phyloP scores from a whole-genome alignment of 169 alveolate genomes.

The Ichthyophthirius multifiliis region DNA sequence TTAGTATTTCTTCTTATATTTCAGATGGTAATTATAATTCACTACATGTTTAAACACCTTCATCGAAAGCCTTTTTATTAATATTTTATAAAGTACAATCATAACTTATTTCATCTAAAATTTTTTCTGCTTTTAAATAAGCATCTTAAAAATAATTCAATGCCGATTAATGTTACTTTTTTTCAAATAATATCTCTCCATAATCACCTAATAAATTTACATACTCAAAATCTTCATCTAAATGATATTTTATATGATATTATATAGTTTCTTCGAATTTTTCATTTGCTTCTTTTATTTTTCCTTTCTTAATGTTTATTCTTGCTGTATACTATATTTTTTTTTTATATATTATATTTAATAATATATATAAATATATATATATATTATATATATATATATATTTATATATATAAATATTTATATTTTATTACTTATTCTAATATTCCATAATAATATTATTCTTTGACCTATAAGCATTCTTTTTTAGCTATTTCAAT shows the following conservation, averaged over 20 bases:
- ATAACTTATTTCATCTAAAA: background rate
- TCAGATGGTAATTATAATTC: background rate
- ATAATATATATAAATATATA: too few relatives aligned
- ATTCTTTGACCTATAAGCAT: background rate
- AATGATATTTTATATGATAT: background rate
- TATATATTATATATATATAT: background rate
- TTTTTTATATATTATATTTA: too few relatives aligned
- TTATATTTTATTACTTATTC: background rate
- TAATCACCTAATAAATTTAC: background rate
- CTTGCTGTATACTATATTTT: background rate
- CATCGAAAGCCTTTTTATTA: conserved; percentile 7
- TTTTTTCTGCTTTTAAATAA: background rate
- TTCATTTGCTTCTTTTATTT: background rate
- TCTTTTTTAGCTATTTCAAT: background rate
- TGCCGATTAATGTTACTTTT: background rate
- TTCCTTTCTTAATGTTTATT: background rate
- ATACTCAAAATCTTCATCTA: background rate
- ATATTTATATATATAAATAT: background rate
- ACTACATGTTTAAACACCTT: conserved; percentile 8
- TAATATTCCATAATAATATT: background rate
- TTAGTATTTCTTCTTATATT: conserved; percentile 2
- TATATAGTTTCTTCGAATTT: background rate
- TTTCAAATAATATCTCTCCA: background rate
- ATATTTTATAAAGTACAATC: background rate
- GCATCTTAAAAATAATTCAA: background rate